Evolutionary conservation across 192 early-diverging fungal species (phyloP).

Genomic region (Rhizophagus prolifer): DNA sequence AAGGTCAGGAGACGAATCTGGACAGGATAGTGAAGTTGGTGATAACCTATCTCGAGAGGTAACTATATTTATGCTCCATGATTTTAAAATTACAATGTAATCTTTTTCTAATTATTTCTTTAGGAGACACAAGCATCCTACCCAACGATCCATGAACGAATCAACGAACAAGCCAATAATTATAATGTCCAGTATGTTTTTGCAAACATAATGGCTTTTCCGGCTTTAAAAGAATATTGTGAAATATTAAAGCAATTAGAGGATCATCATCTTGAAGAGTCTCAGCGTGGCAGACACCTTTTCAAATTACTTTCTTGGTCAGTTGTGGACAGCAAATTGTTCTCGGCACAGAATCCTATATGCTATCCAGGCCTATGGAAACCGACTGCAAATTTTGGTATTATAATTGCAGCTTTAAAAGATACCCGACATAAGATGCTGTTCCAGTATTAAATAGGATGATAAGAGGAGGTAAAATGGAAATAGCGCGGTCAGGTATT

Average conservation of each 20-base stretch:
- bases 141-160: too few relatives aligned
- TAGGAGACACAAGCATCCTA: too few relatives aligned
- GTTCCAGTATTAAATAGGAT: not conserved
- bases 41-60: too few relatives aligned
- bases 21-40: too few relatives aligned
- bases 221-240: slow-evolving; percentile 5
- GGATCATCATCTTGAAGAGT: not conserved
- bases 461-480: not conserved
- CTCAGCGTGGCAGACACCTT: slow-evolving; percentile 1
- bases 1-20: too few relatives aligned
- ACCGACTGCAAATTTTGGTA: not conserved
- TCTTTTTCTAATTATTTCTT: too few relatives aligned
- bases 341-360: not conserved
- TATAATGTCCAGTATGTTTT: too few relatives aligned
- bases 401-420: slow-evolving; percentile 8
- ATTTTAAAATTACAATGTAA: too few relatives aligned
- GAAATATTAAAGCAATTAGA: slow-evolving; percentile 2
- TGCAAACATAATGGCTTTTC: not conserved
- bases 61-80: too few relatives aligned
- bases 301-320: too few relatives aligned
- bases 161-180: too few relatives aligned
- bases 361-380: not conserved
- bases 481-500: not conserved
- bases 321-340: slow-evolving; percentile 15
- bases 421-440: slow-evolving; percentile 9